phyloP scores from a whole-genome alignment of 495 filamentous ascomycete genomes.

The Xylaria grammica region DNA sequence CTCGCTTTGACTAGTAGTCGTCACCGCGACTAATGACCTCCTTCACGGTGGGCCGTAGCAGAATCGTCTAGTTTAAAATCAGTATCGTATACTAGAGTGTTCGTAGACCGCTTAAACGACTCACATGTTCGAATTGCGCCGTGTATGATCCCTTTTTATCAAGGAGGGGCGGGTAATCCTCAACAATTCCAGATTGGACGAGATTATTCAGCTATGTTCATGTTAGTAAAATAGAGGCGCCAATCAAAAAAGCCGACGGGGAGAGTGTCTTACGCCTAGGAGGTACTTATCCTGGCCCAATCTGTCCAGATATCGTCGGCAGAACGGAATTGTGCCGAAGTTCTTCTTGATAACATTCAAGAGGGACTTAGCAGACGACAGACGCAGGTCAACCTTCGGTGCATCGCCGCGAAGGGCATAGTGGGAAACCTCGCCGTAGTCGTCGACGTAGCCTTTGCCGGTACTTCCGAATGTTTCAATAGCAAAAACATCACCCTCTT shows the following conservation, averaged over 20 bases:
- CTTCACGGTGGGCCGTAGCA: constrained; percentile 86
- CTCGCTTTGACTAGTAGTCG: constrained; percentile 66
- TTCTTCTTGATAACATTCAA: constrained; percentile 90
- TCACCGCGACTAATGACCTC: constrained; percentile 92
- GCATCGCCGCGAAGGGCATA: constrained; percentile 72
- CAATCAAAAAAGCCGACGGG: background rate
- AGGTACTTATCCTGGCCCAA: constrained; percentile 88
- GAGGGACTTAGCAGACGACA: constrained; percentile 79
- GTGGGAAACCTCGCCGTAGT: constrained; percentile 83
- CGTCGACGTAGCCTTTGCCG: constrained; percentile 81
- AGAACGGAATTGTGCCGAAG: constrained; percentile 88
- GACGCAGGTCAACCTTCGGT: constrained; percentile 67
- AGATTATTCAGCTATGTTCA: constrained; percentile 78
- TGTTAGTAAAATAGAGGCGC: constrained; percentile 26
- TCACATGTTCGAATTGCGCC: constrained; percentile 93
- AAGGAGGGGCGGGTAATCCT: constrained; percentile 85
- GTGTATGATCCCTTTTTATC: constrained; percentile 96
- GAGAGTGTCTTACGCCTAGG: constrained; percentile 65
- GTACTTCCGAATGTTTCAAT: constrained; percentile 96
- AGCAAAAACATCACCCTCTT: constrained; percentile 90
- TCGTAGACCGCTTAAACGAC: constrained; percentile 33
- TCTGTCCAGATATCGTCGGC: constrained; percentile 82
- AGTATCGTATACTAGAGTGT: constrained; percentile 20
- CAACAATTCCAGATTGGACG: constrained; percentile 81
- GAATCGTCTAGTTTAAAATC: constrained; percentile 68